These are phyloP conservation scores for Russula sp. DNA, from an alignment of 768 basidiomycete genomes.

Conservation along the genomic window DNA sequence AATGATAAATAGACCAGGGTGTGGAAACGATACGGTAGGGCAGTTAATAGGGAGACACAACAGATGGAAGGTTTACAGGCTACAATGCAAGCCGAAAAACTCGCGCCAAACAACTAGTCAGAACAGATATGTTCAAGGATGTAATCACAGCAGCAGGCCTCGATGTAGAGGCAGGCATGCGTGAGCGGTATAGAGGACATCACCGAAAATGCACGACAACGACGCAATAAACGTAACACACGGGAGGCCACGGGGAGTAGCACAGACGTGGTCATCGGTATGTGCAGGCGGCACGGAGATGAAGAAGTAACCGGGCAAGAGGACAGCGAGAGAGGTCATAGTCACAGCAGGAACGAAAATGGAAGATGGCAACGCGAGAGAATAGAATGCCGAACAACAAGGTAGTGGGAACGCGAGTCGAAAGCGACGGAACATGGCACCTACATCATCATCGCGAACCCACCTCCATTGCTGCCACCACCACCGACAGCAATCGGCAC, in stretches of 20 bases:
- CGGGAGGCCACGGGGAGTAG: background rate
- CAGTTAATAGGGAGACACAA: conserved; percentile 2
- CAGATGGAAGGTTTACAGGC: conserved; percentile 11
- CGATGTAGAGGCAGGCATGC: conserved; percentile 1
- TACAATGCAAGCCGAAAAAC: conserved; percentile 9
- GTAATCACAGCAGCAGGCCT: conserved; percentile 7
- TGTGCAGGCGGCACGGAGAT: conserved; percentile 10
- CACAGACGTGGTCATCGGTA: background rate
- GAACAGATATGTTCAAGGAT: conserved; percentile 13
- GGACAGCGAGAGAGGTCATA: background rate
- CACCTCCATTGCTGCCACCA: conserved; percentile 32
- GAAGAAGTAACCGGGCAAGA: conserved; percentile 3
- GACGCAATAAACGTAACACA: conserved; percentile 4
- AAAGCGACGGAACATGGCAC: background rate
- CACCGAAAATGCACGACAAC: background rate
- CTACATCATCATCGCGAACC: conserved; percentile 38
- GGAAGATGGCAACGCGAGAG: background rate
- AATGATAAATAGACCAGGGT: conserved; percentile 13
- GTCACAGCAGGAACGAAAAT: conserved; percentile 13
- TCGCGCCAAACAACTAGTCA: conserved; percentile 19
- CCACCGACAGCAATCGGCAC: conserved; percentile 36
- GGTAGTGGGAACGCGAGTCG: background rate
- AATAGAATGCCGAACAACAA: background rate
- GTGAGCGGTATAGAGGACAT: conserved; percentile 6
- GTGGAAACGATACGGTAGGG: background rate